Base-by-base conservation (phyloP, 257 asterid genomes). In the Solanum bukasovii region DNA sequence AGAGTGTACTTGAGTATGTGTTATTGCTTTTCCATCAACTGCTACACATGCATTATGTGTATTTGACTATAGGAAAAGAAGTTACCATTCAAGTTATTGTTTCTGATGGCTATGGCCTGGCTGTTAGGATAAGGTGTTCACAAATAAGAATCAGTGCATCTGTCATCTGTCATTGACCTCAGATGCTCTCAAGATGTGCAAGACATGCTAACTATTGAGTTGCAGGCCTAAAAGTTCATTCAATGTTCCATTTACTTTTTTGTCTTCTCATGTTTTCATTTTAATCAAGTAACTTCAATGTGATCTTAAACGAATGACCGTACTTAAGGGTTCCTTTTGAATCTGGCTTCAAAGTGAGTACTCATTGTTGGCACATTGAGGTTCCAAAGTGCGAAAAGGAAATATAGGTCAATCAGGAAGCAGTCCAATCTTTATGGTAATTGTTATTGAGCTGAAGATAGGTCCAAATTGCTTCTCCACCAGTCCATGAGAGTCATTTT, bases 201-300 rank as follows among this genome's bases (percentile, higher is more conserved):
- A 81, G 68, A 27, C 68, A 27, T 82, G 31, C 44, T 49, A 33
- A 82, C 70, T 82, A 82, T 33, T 18, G 70, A 29, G 29, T 49
- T 49, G 21, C 86, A 46, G 44, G 33, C 27, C 42, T 82, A 46
- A 27, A 81, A 81, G 85, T 46, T 23, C 85, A 49, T 82, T 82
- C 71, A 49, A 7, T 27, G 20, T 46, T 82, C 44, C 86, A 31
- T 84, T 73, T 87, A 85, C 42, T 91, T 88, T 91, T 73, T 79
- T 95, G 94, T 98, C 40, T 49, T 49, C 70, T 49, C 85, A 29
- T 49, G 79, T 87, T 88, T 84, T 31, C 23, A 72, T 72, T 29
- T 85, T 65, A 42, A 65, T 52, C 68, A 31, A 81, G 85, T 20
- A 82, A 46, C 42, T 82, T 82, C 44, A 49, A 1, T 49, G 86